Conservation (phyloP, 495 filamentous ascomycete species). For the Penicillium crystallinum region DNA sequence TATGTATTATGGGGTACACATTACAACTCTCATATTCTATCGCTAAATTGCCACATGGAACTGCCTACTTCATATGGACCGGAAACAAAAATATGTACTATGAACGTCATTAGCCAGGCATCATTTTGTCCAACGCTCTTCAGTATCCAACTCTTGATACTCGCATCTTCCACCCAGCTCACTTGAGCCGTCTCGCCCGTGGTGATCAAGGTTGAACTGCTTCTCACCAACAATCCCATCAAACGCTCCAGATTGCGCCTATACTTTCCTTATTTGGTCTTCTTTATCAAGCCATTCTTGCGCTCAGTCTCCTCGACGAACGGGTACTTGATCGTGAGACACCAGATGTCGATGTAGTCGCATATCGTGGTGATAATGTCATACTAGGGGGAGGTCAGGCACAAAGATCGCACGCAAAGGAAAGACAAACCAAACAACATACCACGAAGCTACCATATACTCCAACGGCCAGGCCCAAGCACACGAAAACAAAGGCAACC, state of each 20-base stretch:
- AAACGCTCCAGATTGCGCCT: neutral
- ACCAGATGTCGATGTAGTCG: conserved; percentile 97
- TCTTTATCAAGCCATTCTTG: conserved; percentile 28
- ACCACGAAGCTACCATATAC: conserved; percentile 94
- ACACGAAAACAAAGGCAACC: conserved; percentile 79
- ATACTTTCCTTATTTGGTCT: conserved; percentile 19
- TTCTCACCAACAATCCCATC: conserved; percentile 6
- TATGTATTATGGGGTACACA: neutral
- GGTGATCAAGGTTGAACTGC: conserved; percentile 20
- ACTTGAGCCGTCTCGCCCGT: conserved; percentile 7
- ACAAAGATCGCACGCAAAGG: neutral
- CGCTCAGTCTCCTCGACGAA: conserved; percentile 28
- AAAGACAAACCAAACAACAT: conserved; percentile 18
- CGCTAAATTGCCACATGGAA: conserved; percentile 3
- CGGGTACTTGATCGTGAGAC: conserved; percentile 83
- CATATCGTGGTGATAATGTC: conserved; percentile 97
- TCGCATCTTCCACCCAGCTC: conserved; percentile 8
- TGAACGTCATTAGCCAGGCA: conserved; percentile 6
- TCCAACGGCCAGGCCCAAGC: conserved; percentile 72
- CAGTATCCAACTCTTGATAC: neutral
- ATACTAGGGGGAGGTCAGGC: conserved; percentile 34
- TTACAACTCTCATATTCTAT: conserved; percentile 7
- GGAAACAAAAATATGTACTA: conserved; percentile 8
- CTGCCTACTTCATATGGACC: neutral
- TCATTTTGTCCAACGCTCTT: neutral